phyloP scores from a whole-genome alignment of 129 eudicot genomes.

The Flaveria sonorensis region DNA sequence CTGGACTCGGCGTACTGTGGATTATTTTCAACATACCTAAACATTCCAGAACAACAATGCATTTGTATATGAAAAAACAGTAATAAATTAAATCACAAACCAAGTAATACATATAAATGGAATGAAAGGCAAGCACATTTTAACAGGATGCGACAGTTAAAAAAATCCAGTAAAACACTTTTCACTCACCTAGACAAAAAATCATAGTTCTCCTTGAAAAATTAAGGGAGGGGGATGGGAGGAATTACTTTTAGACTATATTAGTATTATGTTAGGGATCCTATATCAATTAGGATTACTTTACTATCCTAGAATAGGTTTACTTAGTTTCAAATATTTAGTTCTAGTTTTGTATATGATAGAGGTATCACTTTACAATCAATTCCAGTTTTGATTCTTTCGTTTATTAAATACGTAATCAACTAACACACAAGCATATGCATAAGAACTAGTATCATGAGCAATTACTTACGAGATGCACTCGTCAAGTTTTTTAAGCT shows the following conservation, averaged over 20 bases:
- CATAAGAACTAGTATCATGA: conserved; percentile 2
- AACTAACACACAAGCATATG: neutral
- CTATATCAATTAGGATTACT: too few species aligned
- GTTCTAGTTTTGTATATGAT: neutral
- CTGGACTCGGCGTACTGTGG: conserved; percentile 99
- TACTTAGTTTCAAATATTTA: neutral
- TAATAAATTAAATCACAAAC: neutral
- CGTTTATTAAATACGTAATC: neutral
- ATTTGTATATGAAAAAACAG: conserved; percentile 24
- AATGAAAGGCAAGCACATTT: neutral
- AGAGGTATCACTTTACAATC: neutral
- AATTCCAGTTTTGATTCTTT: neutral
- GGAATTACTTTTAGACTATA: too few species aligned
- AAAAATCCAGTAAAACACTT: neutral
- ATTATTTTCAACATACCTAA: conserved; percentile 90
- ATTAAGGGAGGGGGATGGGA: neutral
- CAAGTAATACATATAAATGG: neutral
- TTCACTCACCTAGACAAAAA: neutral
- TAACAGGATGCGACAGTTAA: neutral
- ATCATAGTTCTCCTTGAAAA: neutral
- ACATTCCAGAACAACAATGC: conserved; percentile 8
- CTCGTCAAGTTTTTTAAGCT: conserved; percentile 86
- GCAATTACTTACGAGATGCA: conserved; percentile 78
- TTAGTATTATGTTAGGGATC: too few species aligned
- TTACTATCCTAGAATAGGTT: too few species aligned